These are phyloP conservation scores for Gnomoniopsis sp. DNA, from an alignment of 2,329 filamentous ascomycete genomes.

Conservation along the genomic window DNA sequence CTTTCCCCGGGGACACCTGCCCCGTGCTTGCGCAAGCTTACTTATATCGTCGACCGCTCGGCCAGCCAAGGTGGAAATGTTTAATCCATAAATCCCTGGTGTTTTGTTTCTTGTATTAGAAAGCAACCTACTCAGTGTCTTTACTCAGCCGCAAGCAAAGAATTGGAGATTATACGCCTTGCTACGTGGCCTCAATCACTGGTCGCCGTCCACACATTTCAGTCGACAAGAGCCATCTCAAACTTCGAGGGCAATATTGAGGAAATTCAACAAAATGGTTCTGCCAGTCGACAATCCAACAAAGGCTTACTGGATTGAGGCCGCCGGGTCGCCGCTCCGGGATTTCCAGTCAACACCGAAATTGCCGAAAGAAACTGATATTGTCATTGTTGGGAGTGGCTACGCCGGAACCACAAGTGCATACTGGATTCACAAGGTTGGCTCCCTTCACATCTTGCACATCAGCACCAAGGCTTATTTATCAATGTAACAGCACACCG, in stretches of 20 bases:
- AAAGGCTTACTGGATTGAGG: slow-evolving; percentile 21
- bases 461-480: not conserved
- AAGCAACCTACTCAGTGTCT: not conserved
- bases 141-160: not conserved
- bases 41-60: not conserved
- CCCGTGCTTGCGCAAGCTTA: not conserved
- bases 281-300: slow-evolving; percentile 18
- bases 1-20: not conserved
- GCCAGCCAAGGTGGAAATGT: not conserved
- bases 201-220: not conserved
- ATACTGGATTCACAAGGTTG: slow-evolving; percentile 25
- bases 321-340: slow-evolving; percentile 13
- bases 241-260: not conserved
- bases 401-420: slow-evolving; percentile 25
- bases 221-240: not conserved
- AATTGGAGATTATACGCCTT: too few relatives aligned
- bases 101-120: not conserved
- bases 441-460: not conserved
- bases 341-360: slow-evolving; percentile 14
- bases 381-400: slow-evolving; percentile 24
- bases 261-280: slow-evolving; percentile 14
- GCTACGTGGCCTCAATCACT: not conserved
- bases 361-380: slow-evolving; percentile 18
- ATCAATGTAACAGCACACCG: slow-evolving; percentile 16
- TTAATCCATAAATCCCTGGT: not conserved